These are phyloP conservation scores for Cryphonectria radicalis DNA, from an alignment of 2,329 filamentous ascomycete species.

Conservation along the genomic window DNA sequence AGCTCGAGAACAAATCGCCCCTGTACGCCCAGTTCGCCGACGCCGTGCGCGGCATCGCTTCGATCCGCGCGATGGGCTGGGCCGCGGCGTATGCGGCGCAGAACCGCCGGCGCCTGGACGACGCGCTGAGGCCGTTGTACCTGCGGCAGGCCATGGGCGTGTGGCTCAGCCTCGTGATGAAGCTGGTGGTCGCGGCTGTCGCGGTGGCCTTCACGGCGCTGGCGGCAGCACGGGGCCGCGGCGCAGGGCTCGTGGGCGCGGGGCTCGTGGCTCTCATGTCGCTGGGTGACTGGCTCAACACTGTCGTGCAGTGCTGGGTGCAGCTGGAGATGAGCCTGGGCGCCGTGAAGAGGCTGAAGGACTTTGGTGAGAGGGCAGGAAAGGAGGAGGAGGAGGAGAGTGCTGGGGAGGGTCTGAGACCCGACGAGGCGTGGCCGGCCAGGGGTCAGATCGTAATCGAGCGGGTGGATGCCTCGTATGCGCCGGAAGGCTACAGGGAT, in stretches of 20 bases:
- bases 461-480: conserved; percentile 36
- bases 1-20: conserved; percentile 42
- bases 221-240: conserved; percentile 32
- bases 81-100: conserved; percentile 44
- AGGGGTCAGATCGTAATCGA: conserved; percentile 34
- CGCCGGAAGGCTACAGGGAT: conserved; percentile 20
- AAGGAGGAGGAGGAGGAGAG: conserved; percentile 37
- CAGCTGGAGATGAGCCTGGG: conserved; percentile 43
- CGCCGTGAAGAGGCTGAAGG: conserved; percentile 42
- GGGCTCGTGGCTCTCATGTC: conserved; percentile 39
- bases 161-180: conserved; percentile 41
- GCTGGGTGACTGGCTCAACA: conserved; percentile 36
- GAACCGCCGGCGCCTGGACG: conserved; percentile 49
- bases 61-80: conserved; percentile 56
- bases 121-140: conserved; percentile 56
- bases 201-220: conserved; percentile 36
- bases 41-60: conserved; percentile 50
- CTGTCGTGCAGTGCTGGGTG: conserved; percentile 35
- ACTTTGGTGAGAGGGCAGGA: conserved; percentile 35
- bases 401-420: conserved; percentile 37
- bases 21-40: conserved; percentile 49
- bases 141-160: conserved; percentile 46
- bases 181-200: conserved; percentile 39
- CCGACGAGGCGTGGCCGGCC: conserved; percentile 35
- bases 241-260: conserved; percentile 31